Percentiles rank a stretch among this genome's conserved stretches.
These are phyloP conservation scores for Rubroboletus satanas DNA, from an alignment of 768 basidiomycete species.

Conservation along the genomic window DNA sequence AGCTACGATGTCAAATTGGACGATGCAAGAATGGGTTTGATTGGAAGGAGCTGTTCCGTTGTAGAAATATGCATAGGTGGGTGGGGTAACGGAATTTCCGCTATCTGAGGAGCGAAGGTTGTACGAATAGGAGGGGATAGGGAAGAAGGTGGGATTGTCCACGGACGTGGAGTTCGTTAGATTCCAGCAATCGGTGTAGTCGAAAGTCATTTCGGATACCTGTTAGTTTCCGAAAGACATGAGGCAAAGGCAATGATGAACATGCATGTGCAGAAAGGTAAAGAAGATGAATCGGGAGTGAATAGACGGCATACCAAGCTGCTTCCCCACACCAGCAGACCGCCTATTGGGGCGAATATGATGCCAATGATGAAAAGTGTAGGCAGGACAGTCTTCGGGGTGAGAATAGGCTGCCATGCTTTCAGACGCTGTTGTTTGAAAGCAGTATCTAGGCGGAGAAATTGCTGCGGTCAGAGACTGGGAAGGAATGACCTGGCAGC, in stretches of 20 bases:
- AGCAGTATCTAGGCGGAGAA: constrained; percentile 68
- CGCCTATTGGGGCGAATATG: constrained; percentile 95
- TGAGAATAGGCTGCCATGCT: constrained; percentile 99
- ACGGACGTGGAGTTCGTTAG: constrained; percentile 37
- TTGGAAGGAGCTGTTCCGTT: constrained; percentile 42
- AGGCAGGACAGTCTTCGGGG: constrained; percentile 95
- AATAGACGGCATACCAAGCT: constrained; percentile 45
- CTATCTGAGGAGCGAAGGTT: constrained; percentile 58
- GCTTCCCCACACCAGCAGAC: constrained; percentile 88
- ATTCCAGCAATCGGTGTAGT: constrained; percentile 91
- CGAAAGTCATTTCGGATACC: constrained; percentile 91
- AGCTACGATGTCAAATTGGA: constrained; percentile 80
- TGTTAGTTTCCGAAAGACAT: constrained; percentile 27
- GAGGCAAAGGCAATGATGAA: neutral
- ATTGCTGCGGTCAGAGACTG: constrained; percentile 13
- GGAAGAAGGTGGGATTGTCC: constrained; percentile 36
- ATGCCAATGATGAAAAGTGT: constrained; percentile 94
- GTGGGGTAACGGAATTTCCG: constrained; percentile 43
- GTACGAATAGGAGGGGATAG: constrained; percentile 66
- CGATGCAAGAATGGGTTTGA: constrained; percentile 58
- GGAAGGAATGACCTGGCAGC: constrained; percentile 3
- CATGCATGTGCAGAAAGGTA: constrained; percentile 1
- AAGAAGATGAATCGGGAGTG: constrained; percentile 22
- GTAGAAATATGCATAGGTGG: constrained; percentile 75
- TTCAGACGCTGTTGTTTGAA: constrained; percentile 99